Percentiles rank a stretch among this genome's conserved stretches.
phyloP scores from a whole-genome alignment of 1,139 yeast species.

The Entelexis sorbosivorans region DNA sequence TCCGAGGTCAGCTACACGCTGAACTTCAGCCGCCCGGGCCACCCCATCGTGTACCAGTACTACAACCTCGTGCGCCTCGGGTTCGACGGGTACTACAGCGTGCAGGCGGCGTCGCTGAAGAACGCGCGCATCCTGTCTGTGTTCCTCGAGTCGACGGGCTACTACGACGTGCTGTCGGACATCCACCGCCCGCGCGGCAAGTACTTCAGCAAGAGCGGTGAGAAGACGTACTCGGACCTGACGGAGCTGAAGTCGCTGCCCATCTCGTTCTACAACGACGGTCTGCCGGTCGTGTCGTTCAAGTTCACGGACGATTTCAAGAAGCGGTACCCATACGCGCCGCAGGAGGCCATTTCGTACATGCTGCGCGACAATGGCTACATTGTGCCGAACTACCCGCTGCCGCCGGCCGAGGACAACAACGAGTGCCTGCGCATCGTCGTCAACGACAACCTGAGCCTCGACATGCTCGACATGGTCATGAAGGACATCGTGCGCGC shows the following conservation, averaged over 20 bases:
- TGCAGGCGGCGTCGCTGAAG: constrained; percentile 51
- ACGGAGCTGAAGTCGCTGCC: constrained; percentile 23
- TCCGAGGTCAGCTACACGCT: constrained; percentile 76
- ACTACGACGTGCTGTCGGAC: constrained; percentile 65
- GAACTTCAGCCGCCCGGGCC: constrained; percentile 88
- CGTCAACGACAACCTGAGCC: constrained; percentile 58
- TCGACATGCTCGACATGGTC: constrained; percentile 62
- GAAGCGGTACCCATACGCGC: constrained; percentile 60
- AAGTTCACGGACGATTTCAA: constrained; percentile 51
- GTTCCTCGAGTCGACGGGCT: constrained; percentile 53
- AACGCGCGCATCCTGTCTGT: constrained; percentile 61
- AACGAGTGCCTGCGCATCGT: constrained; percentile 75
- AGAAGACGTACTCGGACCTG: constrained; percentile 20
- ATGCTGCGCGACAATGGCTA: constrained; percentile 71
- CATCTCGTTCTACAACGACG: constrained; percentile 45
- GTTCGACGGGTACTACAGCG: constrained; percentile 51
- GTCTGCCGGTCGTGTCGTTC: constrained; percentile 86
- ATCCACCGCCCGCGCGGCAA: constrained; percentile 51
- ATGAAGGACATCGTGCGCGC: constrained; percentile 53
- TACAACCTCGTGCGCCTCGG: constrained; percentile 67
- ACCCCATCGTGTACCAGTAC: constrained; percentile 81
- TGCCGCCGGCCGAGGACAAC: constrained; percentile 48
- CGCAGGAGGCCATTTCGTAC: constrained; percentile 68
- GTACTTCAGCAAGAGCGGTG: constrained; percentile 19
- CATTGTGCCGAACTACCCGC: constrained; percentile 81